Evolutionary conservation across 768 basidiomycete genomes (phyloP).

Genomic region (Sarcomyxa edulis): DNA sequence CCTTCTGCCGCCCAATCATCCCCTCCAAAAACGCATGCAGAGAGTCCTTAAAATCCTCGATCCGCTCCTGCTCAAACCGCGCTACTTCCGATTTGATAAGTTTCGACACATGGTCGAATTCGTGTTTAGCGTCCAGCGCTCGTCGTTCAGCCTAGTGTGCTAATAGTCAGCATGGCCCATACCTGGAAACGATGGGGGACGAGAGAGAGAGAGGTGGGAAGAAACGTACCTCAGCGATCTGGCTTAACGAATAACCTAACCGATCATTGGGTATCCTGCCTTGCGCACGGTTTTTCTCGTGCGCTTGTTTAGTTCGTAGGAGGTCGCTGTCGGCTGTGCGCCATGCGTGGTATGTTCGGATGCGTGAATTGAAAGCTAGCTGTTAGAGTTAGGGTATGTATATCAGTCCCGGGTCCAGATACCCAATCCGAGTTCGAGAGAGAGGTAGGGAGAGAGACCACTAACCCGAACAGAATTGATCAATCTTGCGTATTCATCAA

Average conservation of each 20-base stretch:
- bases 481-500: conserved; percentile 91
- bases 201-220: background rate
- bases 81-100: conserved; percentile 86
- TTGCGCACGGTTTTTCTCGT: conserved; percentile 80
- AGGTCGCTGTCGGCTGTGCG: conserved; percentile 75
- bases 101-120: conserved; percentile 86
- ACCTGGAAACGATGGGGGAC: background rate
- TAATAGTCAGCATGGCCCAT: background rate
- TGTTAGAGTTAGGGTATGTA: conserved; percentile 21
- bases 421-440: background rate
- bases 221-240: conserved; percentile 70
- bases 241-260: conserved; percentile 64
- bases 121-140: conserved; percentile 75
- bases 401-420: background rate
- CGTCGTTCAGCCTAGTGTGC: conserved; percentile 71
- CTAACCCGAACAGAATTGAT: conserved; percentile 82
- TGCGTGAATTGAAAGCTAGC: conserved; percentile 85
- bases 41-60: conserved; percentile 87
- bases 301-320: conserved; percentile 62
- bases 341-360: conserved; percentile 79
- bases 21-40: conserved; percentile 82
- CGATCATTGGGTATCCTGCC: conserved; percentile 69
- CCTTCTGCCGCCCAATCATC: conserved; percentile 81
- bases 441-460: conserved; percentile 6
- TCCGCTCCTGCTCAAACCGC: conserved; percentile 88